Percentiles rank a stretch among this genome's conserved stretches.
phyloP scores from a whole-genome alignment of 306 rosid genomes.

The Lagenaria siceraria region DNA sequence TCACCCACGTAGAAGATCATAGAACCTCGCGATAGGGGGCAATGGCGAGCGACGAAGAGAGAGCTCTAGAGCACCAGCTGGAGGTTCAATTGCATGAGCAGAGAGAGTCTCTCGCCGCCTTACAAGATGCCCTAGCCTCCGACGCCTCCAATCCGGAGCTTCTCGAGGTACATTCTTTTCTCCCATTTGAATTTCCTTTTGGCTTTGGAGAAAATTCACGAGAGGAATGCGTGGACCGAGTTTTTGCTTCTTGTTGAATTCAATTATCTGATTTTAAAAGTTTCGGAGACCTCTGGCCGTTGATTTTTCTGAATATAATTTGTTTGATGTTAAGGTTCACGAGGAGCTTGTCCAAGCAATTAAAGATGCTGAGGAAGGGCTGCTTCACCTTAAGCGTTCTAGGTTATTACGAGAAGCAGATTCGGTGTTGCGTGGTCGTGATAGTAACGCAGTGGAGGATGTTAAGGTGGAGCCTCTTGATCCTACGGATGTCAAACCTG shows the following conservation, averaged over 20 bases:
- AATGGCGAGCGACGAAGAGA: slow-evolving; percentile 84
- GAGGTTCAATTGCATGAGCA: slow-evolving; percentile 85
- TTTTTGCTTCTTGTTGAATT: neutral
- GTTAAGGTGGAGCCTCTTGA: slow-evolving; percentile 45
- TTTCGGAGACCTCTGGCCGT: neutral
- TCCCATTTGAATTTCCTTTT: neutral
- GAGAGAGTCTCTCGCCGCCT: slow-evolving; percentile 55
- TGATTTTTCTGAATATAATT: neutral
- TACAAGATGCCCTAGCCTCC: slow-evolving; percentile 49
- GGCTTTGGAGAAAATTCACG: neutral
- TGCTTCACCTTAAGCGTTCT: slow-evolving; percentile 68
- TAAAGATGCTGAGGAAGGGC: slow-evolving; percentile 87
- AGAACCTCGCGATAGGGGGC: neutral
- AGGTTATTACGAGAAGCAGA: slow-evolving; percentile 70
- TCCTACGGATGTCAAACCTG: slow-evolving; percentile 42
- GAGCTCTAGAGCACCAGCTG: slow-evolving; percentile 67
- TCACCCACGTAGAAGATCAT: neutral
- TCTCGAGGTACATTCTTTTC: slow-evolving; percentile 27
- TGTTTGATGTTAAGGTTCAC: slow-evolving; percentile 39
- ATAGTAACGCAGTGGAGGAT: slow-evolving; percentile 23
- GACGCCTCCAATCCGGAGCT: slow-evolving; percentile 71
- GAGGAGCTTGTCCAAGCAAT: slow-evolving; percentile 78
- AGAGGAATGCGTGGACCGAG: neutral
- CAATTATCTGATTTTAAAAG: neutral
- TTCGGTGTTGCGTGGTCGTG: slow-evolving; percentile 26